These are phyloP conservation scores for Volvox carteri DNA, from an alignment of 163 green algal genomes.

Conservation along the genomic window DNA sequence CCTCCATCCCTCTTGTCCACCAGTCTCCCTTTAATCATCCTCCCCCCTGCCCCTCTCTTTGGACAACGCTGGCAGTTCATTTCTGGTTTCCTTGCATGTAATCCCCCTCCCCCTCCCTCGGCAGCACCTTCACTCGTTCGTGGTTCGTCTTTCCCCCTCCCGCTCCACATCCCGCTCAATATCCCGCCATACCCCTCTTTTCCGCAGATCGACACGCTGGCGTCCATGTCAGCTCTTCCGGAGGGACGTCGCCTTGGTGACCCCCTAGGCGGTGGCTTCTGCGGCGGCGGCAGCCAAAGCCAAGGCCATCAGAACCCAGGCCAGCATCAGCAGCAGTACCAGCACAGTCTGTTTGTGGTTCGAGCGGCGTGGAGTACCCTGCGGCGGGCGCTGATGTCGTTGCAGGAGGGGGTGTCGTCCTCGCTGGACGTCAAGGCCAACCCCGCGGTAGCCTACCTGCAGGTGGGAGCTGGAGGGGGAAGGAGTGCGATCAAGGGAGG, in stretches of 20 bases:
- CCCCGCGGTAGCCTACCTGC: conserved; percentile 46
- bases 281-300: neutral
- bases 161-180: no score
- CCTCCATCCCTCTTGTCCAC: neutral
- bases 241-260: neutral
- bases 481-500: no score
- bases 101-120: no score
- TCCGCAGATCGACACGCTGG: conserved; percentile 26
- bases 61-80: neutral
- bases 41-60: neutral
- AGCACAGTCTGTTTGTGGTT: conserved; percentile 56
- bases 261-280: neutral
- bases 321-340: conserved; percentile 34
- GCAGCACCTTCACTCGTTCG: no score
- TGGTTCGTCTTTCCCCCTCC: no score
- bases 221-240: conserved; percentile 17
- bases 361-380: conserved; percentile 47
- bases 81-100: neutral
- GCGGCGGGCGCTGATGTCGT: conserved; percentile 32
- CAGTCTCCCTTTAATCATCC: neutral
- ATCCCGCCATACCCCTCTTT: neutral
- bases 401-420: conserved; percentile 46
- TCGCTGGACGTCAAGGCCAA: conserved; percentile 19
- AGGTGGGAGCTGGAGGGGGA: neutral
- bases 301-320: neutral